Evolutionary conservation across 192 early-diverging fungal species (phyloP), one percentile per base, ranked within the genome.

Genomic region (Pilaira anomala): DNA sequence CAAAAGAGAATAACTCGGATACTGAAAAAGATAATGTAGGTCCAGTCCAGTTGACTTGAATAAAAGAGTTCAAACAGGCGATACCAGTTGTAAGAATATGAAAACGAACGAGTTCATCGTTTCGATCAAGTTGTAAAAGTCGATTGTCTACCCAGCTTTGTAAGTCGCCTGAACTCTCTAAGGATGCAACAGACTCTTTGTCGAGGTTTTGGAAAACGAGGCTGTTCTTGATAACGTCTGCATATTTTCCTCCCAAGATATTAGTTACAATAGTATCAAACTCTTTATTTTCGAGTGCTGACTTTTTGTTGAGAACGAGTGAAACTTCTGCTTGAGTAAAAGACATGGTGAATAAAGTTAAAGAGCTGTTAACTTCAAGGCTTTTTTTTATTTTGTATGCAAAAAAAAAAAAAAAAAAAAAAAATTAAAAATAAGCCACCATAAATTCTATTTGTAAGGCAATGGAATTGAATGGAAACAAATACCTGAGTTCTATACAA

Each of bases 1-100:
- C 62, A 66, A 77, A 9, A 87, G 87, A 9, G n/a, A 97, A 65
- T 11, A 93, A 46, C 9, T 79, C 66, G 14, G 73, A 70, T 0
- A 85, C 69, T 57, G 89, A 83, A 7, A 89, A 70, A 9, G 72
- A 70, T 11, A 95, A 46, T 6, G 76, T 66, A 7, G 95, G 95
- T 4, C 95, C 95, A 1, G 95, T 98, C 91, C 91, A 96, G 57
- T 83, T 85, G 30, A 80, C 76, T 76, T 98, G 94, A 18, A 94
- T 65, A 78, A 98, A 98, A 18, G 82, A 76, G 28, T 87, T 85
- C n/a, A 98, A 77, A 30, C 80, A 80, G 1, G 89, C 87, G 21
- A 86, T 80, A 36, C 80, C 91, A 11, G 94, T 64, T 21, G 61
- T 61, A 21, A 89, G 72, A 11, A 90, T 51, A 16, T 78, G 57